Evolutionary conservation across 1,139 yeast genomes (phyloP).

Genomic region (Kluyveromyces sp.): DNA sequence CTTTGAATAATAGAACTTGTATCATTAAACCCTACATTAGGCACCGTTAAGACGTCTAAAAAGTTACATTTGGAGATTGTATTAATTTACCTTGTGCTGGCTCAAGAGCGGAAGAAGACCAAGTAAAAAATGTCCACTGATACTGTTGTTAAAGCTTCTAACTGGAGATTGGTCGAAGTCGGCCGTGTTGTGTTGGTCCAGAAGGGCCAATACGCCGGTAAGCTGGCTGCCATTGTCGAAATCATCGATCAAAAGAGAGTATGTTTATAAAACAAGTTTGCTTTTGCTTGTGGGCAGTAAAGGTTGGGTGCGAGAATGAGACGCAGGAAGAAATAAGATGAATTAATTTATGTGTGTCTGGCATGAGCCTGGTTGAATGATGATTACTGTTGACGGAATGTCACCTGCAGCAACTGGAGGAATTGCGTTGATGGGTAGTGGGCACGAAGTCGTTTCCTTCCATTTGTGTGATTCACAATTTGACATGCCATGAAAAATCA

Average conservation of each 20-base stretch:
- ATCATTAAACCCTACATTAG: neutral
- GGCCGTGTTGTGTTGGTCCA: constrained; percentile 96
- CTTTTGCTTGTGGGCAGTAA: too few species aligned
- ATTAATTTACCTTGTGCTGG: neutral
- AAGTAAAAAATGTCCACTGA: constrained; percentile 48
- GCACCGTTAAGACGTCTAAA: too few species aligned
- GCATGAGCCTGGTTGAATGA: too few species aligned
- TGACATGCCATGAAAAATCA: too few species aligned
- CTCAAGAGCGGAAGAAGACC: constrained; percentile 11
- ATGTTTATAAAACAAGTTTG: constrained; percentile 36
- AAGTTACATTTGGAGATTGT: too few species aligned
- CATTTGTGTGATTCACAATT: too few species aligned
- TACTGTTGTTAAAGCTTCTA: constrained; percentile 87
- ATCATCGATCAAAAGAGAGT: constrained; percentile 99
- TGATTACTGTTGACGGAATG: too few species aligned
- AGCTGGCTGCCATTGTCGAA: constrained; percentile 94
- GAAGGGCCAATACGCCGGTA: constrained; percentile 62
- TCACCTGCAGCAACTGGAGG: too few species aligned
- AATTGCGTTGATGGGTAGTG: too few species aligned
- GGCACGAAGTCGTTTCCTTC: too few species aligned
- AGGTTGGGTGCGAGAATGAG: neutral
- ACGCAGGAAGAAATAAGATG: too few species aligned
- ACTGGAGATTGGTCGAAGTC: constrained; percentile 99
- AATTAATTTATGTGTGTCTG: too few species aligned
- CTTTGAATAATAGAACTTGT: neutral